Percentiles rank a stretch among this genome's conserved stretches.
These are phyloP conservation scores for Rutidosis leptorrhynchoides DNA, from an alignment of 129 eudicot genomes.

Conservation along the genomic window DNA sequence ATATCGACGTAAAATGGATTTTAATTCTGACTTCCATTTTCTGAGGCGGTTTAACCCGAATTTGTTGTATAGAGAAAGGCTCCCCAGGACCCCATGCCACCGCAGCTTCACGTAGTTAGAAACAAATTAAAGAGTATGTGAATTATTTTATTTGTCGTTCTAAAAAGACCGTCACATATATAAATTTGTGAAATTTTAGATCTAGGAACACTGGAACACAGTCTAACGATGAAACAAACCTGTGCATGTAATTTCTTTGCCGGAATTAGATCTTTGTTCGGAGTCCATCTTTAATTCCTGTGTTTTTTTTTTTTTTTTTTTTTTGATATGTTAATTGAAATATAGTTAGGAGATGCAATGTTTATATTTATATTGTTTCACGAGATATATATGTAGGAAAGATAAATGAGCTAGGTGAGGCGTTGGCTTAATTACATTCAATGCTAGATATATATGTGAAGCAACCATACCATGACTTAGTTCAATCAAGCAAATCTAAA, in stretches of 20 bases:
- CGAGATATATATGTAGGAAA: neutral
- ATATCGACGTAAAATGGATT: constrained; percentile 56
- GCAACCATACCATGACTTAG: neutral
- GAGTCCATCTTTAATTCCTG: neutral
- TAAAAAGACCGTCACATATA: no score
- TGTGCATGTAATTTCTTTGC: neutral
- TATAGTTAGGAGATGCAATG: neutral
- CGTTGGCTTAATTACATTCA: neutral
- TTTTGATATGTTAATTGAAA: neutral
- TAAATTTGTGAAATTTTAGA: neutral
- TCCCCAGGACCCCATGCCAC: constrained; percentile 61
- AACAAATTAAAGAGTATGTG: neutral
- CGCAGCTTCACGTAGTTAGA: constrained; percentile 41
- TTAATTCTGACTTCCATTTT: constrained; percentile 65
- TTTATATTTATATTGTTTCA: neutral
- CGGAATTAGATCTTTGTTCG: neutral
- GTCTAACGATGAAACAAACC: neutral
- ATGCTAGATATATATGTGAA: neutral
- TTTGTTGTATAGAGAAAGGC: constrained; percentile 52
- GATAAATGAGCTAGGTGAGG: neutral
- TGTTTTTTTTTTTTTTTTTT: no score
- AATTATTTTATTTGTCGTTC: neutral
- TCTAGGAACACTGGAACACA: no score
- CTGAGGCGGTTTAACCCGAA: constrained; percentile 59
- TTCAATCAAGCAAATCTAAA: neutral